phyloP scores from a whole-genome alignment of 352 stramenopile genomes.

The Globisporangium nunn region DNA sequence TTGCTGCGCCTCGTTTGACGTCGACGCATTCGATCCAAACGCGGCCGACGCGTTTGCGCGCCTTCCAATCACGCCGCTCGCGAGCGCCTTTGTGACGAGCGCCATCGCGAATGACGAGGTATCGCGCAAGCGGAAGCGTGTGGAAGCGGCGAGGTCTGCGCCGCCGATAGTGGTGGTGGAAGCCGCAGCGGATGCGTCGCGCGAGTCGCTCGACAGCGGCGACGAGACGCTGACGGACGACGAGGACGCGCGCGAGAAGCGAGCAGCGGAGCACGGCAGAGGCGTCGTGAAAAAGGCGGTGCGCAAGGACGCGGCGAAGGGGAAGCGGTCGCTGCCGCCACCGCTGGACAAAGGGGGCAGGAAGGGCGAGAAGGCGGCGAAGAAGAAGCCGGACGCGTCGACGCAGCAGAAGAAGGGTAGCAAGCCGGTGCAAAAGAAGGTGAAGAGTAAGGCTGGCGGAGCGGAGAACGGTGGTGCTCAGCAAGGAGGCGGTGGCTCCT shows the following conservation, averaged over 20 bases:
- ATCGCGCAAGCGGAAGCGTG: slow-evolving; percentile 44
- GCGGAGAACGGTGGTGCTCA: slow-evolving; percentile 5
- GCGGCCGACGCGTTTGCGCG: slow-evolving; percentile 40
- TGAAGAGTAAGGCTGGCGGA: slow-evolving; percentile 7
- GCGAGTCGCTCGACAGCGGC: slow-evolving; percentile 9
- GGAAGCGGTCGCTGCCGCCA: slow-evolving; percentile 6
- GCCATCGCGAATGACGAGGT: slow-evolving; percentile 26
- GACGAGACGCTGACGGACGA: slow-evolving; percentile 10
- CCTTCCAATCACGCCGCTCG: slow-evolving; percentile 44
- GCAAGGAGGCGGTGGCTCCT: slow-evolving; percentile 10
- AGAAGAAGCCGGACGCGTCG: slow-evolving; percentile 14
- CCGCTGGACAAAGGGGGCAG: slow-evolving; percentile 28
- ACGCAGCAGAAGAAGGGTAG: slow-evolving; percentile 3
- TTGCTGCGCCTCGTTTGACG: slow-evolving; percentile 58
- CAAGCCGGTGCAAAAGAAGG: slow-evolving; percentile 6
- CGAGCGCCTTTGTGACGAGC: slow-evolving; percentile 45
- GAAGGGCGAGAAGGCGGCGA: slow-evolving; percentile 6
- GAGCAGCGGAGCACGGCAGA: slow-evolving; percentile 11
- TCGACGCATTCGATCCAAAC: slow-evolving; percentile 38
- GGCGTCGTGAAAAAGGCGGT: slow-evolving; percentile 32
- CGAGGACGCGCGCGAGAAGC: slow-evolving; percentile 7
- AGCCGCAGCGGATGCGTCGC: slow-evolving; percentile 8
- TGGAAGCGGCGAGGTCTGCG: neutral
- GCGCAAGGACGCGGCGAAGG: slow-evolving; percentile 31
- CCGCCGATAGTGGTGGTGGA: neutral